phyloP scores from a whole-genome alignment of 345 rosid genomes.

The Eucalyptus sp. region DNA sequence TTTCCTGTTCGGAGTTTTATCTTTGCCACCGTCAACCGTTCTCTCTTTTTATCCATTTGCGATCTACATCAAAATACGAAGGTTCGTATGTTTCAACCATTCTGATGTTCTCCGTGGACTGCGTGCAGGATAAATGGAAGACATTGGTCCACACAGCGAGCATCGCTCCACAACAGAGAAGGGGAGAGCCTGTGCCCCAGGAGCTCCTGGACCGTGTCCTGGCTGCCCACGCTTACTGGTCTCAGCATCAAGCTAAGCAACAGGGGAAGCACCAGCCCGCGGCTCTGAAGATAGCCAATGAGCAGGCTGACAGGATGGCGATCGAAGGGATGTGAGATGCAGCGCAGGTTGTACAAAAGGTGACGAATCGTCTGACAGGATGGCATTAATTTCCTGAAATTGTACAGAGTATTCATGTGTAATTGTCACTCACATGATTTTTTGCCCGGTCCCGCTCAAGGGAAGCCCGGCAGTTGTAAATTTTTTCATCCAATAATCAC shows the following conservation, averaged over 20 bases:
- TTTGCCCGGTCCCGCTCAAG: slow-evolving; percentile 5
- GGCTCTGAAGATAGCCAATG: slow-evolving; percentile 3
- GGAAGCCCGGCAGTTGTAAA: slow-evolving; percentile 28
- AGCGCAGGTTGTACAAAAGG: not conserved
- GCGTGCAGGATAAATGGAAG: slow-evolving; percentile 93
- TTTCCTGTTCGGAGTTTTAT: not conserved
- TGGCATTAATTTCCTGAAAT: not conserved
- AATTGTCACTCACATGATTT: slow-evolving; percentile 28
- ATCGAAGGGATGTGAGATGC: slow-evolving; percentile 7
- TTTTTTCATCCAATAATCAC: slow-evolving; percentile 24
- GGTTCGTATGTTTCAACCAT: not conserved
- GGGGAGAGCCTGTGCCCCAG: slow-evolving; percentile 98
- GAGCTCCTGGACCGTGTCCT: slow-evolving; percentile 80
- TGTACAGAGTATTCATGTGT: slow-evolving; percentile 29
- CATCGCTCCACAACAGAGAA: slow-evolving; percentile 80
- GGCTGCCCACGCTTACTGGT: slow-evolving; percentile 78
- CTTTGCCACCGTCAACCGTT: not conserved
- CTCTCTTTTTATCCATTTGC: not conserved
- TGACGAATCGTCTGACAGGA: slow-evolving; percentile 1
- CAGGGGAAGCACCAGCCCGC: slow-evolving; percentile 36
- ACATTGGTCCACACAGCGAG: slow-evolving; percentile 92
- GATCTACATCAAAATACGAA: not conserved
- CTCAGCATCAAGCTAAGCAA: slow-evolving; percentile 70
- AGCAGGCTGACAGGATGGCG: not conserved
- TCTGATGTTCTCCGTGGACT: not conserved